These are phyloP conservation scores for Citrullus amarus DNA, from an alignment of 306 rosid genomes.

Conservation along the genomic window DNA sequence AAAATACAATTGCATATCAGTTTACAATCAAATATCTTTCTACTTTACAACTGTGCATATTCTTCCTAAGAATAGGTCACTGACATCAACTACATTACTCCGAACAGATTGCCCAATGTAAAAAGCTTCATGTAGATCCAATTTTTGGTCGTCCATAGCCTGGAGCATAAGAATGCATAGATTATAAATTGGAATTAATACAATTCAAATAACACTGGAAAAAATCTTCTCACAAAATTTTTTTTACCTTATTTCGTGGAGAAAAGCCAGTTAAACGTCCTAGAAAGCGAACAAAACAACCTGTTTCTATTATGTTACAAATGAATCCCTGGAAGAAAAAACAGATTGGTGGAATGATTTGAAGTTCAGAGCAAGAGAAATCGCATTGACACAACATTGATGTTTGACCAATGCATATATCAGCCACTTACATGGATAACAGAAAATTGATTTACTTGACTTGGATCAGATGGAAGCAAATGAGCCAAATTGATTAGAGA, in stretches of 20 bases:
- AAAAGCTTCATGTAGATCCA: constrained; percentile 55
- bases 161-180: constrained; percentile 16
- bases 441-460: constrained; percentile 55
- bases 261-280: constrained; percentile 87
- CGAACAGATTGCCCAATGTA: constrained; percentile 91
- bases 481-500: constrained; percentile 56
- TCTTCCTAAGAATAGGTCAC: constrained; percentile 27
- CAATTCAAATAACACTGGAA: neutral
- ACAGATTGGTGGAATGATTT: constrained; percentile 1
- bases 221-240: neutral
- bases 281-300: constrained; percentile 92
- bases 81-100: constrained; percentile 51
- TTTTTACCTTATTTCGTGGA: constrained; percentile 61
- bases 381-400: neutral
- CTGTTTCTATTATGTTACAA: constrained; percentile 74
- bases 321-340: constrained; percentile 59
- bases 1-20: neutral
- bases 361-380: neutral
- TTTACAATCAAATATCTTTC: neutral
- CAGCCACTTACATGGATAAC: constrained; percentile 60
- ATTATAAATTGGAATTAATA: neutral
- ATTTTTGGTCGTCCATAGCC: constrained; percentile 62
- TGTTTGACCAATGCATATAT: neutral
- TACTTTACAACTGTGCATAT: constrained; percentile 1
- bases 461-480: constrained; percentile 59